phyloP scores from a whole-genome alignment of 331 rosid species.

The Rhamnella rubrinervis region DNA sequence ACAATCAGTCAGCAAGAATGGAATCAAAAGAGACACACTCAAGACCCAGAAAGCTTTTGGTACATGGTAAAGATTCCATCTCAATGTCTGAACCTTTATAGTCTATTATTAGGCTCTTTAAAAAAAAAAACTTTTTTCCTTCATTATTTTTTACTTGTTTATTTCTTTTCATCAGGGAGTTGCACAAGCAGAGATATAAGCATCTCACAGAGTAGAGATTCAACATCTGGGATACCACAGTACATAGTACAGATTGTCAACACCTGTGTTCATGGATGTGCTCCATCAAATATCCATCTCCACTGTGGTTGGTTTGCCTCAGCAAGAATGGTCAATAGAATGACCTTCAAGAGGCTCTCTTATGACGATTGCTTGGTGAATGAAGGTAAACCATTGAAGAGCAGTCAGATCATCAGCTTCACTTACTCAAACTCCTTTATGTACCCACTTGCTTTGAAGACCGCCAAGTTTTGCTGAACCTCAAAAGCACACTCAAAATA shows the following conservation, averaged over 20 bases:
- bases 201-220: conserved; percentile 51
- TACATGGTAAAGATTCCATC: conserved; percentile 33
- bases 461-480: conserved; percentile 53
- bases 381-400: conserved; percentile 48
- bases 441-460: conserved; percentile 59
- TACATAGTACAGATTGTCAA: conserved; percentile 58
- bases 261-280: conserved; percentile 60
- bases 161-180: conserved; percentile 30
- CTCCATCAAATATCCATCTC: conserved; percentile 54
- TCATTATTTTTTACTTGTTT: neutral
- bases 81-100: neutral
- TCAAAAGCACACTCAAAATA: neutral
- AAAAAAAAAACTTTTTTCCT: neutral
- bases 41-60: conserved; percentile 27
- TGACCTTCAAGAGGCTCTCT: conserved; percentile 56
- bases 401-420: conserved; percentile 47
- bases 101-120: neutral
- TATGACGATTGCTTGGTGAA: conserved; percentile 67
- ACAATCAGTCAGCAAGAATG: conserved; percentile 27
- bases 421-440: conserved; percentile 59
- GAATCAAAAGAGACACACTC: conserved; percentile 27
- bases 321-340: conserved; percentile 49
- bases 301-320: conserved; percentile 89
- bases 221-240: conserved; percentile 60
- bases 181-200: conserved; percentile 57